Base-by-base conservation (phyloP, 2,329 filamentous ascomycete genomes). In the Aspergillus sergii region DNA sequence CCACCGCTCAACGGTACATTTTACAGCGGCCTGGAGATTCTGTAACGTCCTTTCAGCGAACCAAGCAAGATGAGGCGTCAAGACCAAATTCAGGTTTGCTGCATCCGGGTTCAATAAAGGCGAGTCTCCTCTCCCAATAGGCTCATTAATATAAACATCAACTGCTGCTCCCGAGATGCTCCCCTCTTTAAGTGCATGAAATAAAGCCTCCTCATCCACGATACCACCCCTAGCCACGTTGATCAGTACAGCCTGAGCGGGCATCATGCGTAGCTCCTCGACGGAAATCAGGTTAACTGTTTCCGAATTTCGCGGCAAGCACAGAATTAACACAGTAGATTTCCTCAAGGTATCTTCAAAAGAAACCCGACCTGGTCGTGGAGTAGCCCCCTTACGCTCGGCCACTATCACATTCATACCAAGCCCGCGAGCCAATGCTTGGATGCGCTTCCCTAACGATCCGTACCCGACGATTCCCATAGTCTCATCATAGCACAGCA, bases 41-140 rank as follows among this genome's bases (percentile, higher is more conserved):
- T 77, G 73, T 65, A 84, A 73, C 9, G 82, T 85, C 64, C 74
- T 78, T 57, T 78, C 76, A 0, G 82, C 79, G 66, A 79, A 85
- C 84, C 84, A 86, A 1, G 84, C 84, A 32, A 85, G 66, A 75
- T 87, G 84, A 12, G 84, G 83, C 50, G 77, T 83, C 56, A 85
- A 62, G 0, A 83, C 79, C 63, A 86, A 70, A 64, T 85, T 84
- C 26, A 83, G 76, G 3, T 78, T 76, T 48, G 76, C 73, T 4
- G 74, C 73, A 26, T 83, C 80, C 19, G 28, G 41, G 26, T 9
- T 21, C 56, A 84, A 65, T 57, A 84, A 71, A 0, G 78, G 77
- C 9, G 75, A 79, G 36, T 79, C 78, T n/a, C 79, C 75, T 41
- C 75, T 77, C 0, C 76, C 80, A 5, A 75, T 76, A 16, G 83